Conservation (phyloP, 1,284 basidiomycete genomes). For the Ceratobasidium sp. region DNA sequence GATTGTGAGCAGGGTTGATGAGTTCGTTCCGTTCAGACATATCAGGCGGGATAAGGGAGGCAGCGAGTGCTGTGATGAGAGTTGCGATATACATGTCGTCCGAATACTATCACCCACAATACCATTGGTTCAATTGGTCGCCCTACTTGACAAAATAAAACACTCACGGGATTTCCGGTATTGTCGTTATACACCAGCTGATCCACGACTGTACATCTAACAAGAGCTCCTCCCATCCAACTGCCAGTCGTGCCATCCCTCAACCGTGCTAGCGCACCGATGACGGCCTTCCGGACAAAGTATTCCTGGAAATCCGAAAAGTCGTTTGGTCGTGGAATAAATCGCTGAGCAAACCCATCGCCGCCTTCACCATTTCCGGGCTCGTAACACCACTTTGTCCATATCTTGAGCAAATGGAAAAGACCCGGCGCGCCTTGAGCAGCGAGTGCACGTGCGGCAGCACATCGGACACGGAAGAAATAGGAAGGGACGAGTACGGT, state of each 20-base stretch:
- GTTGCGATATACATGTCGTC: constrained; percentile 92
- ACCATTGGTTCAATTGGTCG: not conserved
- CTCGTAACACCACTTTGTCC: constrained; percentile 91
- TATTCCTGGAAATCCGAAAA: constrained; percentile 93
- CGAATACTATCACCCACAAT: constrained; percentile 65
- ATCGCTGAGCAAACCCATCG: constrained; percentile 83
- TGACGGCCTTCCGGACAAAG: constrained; percentile 90
- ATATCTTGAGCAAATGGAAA: constrained; percentile 96
- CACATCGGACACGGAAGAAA: constrained; percentile 96
- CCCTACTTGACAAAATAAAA: constrained; percentile 15
- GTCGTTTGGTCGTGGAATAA: constrained; percentile 91
- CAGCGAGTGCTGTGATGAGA: constrained; percentile 83
- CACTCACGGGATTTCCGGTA: constrained; percentile 81
- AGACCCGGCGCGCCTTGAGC: constrained; percentile 76
- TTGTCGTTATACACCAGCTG: constrained; percentile 95
- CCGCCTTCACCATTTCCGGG: constrained; percentile 68
- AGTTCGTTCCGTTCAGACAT: constrained; percentile 81
- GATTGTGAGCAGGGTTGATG: constrained; percentile 65
- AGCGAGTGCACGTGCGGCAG: constrained; percentile 88
- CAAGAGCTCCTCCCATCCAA: constrained; percentile 84
- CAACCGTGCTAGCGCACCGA: constrained; percentile 83
- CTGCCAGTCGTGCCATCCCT: constrained; percentile 64
- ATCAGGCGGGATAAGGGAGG: constrained; percentile 73
- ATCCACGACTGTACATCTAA: constrained; percentile 91
- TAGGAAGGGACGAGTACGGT: constrained; percentile 96